Evolutionary conservation across 2,329 filamentous ascomycete species (phyloP).

Genomic region (Monilinia aucupariae): DNA sequence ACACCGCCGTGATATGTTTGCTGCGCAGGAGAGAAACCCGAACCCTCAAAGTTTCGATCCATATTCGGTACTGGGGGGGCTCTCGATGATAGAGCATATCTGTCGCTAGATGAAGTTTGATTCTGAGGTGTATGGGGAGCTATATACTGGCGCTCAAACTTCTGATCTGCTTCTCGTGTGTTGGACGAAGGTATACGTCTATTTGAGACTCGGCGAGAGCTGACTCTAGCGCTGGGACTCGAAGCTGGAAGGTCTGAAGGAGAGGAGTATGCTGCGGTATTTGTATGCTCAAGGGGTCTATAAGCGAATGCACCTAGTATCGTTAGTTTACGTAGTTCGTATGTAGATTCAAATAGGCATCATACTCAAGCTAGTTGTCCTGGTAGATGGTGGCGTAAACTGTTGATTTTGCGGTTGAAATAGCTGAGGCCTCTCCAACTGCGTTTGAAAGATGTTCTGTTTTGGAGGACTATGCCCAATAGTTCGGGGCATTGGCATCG

Average conservation of each 20-base stretch:
- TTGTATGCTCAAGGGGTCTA: constrained; percentile 19
- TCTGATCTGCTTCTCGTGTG: not conserved
- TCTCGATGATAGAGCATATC: not conserved
- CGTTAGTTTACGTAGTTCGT: constrained; percentile 20
- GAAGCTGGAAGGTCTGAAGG: constrained; percentile 25
- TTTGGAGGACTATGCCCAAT: constrained; percentile 7
- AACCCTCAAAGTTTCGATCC: not conserved
- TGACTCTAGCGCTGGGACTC: constrained; percentile 31
- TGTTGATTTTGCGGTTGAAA: constrained; percentile 30
- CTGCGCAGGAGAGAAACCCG: not conserved
- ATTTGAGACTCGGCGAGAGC: constrained; percentile 24
- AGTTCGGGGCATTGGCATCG: constrained; percentile 17
- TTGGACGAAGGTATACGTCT: constrained; percentile 5
- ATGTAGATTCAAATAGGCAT: not conserved
- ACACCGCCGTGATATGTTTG: not conserved
- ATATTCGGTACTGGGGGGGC: not conserved
- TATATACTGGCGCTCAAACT: not conserved
- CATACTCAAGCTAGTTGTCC: constrained; percentile 22
- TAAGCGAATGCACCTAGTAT: constrained; percentile 23
- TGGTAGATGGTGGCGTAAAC: constrained; percentile 30
- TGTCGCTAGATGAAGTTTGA: constrained; percentile 2
- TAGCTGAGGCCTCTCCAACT: constrained; percentile 20
- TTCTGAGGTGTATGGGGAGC: constrained; percentile 11
- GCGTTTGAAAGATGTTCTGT: constrained; percentile 20
- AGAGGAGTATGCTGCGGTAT: constrained; percentile 21